Conservation (phyloP, 176 grass and related monocot genomes). For the maize (Zea mays) region Zm-B73-REFERENCE-NAM-5.0 NC_050102.1:162846001-162846500, state of each 20-base stretch:
- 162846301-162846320: background rate
- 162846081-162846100: too few species aligned
- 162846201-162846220: too few species aligned
- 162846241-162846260: background rate
- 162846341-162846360: background rate
- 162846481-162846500: background rate
- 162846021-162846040: too few species aligned
- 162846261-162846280: background rate
- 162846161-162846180: too few species aligned
- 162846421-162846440: background rate
- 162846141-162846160: too few species aligned
- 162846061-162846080: too few species aligned
- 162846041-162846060: too few species aligned
- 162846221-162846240: background rate
- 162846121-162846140: too few species aligned
- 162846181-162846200: too few species aligned
- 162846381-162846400: background rate
- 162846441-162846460: background rate
- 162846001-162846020: too few species aligned
- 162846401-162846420: background rate
- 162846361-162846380: background rate
- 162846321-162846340: background rate
- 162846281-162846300: too few species aligned
- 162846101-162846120: too few species aligned
- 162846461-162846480: background rate